phyloP scores from a whole-genome alignment of 73 alveolate genomes.

The Tetrahymena borealis region DNA sequence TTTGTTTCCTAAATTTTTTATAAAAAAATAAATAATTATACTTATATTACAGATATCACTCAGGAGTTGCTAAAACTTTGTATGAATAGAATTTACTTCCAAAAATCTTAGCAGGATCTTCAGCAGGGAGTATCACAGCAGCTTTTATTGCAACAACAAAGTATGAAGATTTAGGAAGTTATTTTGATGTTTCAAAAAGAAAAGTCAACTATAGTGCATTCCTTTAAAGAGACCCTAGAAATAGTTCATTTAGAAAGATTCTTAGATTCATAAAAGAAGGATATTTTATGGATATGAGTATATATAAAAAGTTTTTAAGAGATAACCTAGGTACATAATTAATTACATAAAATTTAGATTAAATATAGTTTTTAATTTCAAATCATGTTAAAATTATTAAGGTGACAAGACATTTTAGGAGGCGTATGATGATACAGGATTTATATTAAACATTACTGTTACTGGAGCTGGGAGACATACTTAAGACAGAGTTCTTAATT shows the following conservation, averaged over 20 bases:
- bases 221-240: neutral
- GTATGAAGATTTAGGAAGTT: slow-evolving; percentile 35
- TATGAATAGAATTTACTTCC: slow-evolving; percentile 61
- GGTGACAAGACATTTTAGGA: slow-evolving; percentile 72
- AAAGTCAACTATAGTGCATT: neutral
- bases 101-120: slow-evolving; percentile 60
- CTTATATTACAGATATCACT: slow-evolving; percentile 27
- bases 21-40: neutral
- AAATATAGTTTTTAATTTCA: neutral
- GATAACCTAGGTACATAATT: neutral
- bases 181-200: neutral
- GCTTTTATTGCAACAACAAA: slow-evolving; percentile 33
- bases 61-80: slow-evolving; percentile 57
- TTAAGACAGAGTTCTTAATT: slow-evolving; percentile 54
- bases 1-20: neutral
- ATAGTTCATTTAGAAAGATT: slow-evolving; percentile 4
- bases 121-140: slow-evolving; percentile 70
- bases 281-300: slow-evolving; percentile 34
- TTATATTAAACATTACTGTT: slow-evolving; percentile 65
- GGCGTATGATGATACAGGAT: slow-evolving; percentile 51
- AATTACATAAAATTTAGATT: neutral
- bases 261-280: slow-evolving; percentile 43
- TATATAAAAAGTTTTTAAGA: neutral
- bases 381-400: neutral
- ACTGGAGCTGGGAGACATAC: slow-evolving; percentile 42